These are phyloP conservation scores for Xylaria sp. DNA, from an alignment of 2,329 filamentous ascomycete species.

Conservation along the genomic window DNA sequence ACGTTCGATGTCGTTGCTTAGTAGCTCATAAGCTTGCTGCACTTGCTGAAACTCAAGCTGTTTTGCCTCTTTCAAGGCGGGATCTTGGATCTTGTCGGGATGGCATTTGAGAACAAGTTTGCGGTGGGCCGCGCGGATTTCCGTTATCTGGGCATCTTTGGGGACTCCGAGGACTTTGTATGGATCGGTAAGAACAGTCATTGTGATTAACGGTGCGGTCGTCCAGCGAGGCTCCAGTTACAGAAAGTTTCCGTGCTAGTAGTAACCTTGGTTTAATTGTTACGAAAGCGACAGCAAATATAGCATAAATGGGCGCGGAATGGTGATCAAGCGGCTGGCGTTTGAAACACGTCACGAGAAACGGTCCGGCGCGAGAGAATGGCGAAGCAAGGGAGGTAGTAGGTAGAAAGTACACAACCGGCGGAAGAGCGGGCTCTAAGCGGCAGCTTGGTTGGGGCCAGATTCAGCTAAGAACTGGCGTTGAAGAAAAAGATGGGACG, in stretches of 20 bases:
- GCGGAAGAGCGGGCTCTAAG: slow-evolving; percentile 28
- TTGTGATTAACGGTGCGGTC: slow-evolving; percentile 49
- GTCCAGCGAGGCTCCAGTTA: slow-evolving; percentile 37
- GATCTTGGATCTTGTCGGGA: slow-evolving; percentile 89
- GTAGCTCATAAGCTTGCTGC: slow-evolving; percentile 90
- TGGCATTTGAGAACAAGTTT: slow-evolving; percentile 91
- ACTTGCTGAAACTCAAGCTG: slow-evolving; percentile 91
- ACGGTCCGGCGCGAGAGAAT: slow-evolving; percentile 29
- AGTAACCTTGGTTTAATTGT: slow-evolving; percentile 35
- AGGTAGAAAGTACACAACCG: slow-evolving; percentile 40
- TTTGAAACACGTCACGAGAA: slow-evolving; percentile 42
- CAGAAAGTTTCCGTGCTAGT: slow-evolving; percentile 20
- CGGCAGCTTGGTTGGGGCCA: slow-evolving; percentile 41
- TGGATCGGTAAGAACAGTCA: slow-evolving; percentile 74
- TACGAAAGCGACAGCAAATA: slow-evolving; percentile 44
- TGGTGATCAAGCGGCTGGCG: slow-evolving; percentile 45
- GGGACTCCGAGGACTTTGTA: slow-evolving; percentile 81
- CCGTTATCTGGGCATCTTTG: slow-evolving; percentile 74
- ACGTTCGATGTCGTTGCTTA: slow-evolving; percentile 80
- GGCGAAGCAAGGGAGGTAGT: slow-evolving; percentile 28
- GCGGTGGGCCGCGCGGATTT: slow-evolving; percentile 83
- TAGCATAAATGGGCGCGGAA: slow-evolving; percentile 41
- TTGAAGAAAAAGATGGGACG: slow-evolving; percentile 33
- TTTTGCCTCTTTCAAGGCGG: slow-evolving; percentile 78
- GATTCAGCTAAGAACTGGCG: slow-evolving; percentile 53